Conservation (phyloP, 1,284 basidiomycete species). For the Cryptococcus sp. region DNA sequence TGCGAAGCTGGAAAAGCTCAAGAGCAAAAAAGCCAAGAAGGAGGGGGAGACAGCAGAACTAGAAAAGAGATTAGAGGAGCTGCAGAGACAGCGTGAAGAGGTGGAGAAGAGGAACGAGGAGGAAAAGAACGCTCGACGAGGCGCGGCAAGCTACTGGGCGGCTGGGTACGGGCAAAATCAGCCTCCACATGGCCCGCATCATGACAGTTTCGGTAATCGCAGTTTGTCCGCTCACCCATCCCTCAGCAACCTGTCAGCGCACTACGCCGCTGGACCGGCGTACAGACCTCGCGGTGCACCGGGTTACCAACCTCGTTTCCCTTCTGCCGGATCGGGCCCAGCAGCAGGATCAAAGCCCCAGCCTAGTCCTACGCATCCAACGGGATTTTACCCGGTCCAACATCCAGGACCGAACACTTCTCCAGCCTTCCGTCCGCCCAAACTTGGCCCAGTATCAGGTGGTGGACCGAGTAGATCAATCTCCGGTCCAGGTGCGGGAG, state of each 20-base stretch:
- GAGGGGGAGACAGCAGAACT: constrained; percentile 46
- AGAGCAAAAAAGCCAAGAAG: constrained; percentile 60
- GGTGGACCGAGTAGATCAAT: not conserved
- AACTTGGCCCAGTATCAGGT: constrained; percentile 5
- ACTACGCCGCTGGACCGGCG: constrained; percentile 26
- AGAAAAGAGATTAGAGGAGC: constrained; percentile 43
- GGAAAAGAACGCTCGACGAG: constrained; percentile 5
- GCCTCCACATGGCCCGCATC: constrained; percentile 8
- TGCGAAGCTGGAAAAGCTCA: constrained; percentile 74
- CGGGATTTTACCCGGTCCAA: constrained; percentile 25
- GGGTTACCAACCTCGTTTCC: constrained; percentile 38
- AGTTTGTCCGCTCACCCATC: constrained; percentile 32
- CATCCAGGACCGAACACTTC: constrained; percentile 24
- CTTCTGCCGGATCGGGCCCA: constrained; percentile 33
- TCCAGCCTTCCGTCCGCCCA: constrained; percentile 22
- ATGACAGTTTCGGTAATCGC: constrained; percentile 11
- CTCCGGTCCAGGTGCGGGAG: constrained; percentile 17
- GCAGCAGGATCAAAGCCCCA: not conserved
- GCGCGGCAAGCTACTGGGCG: constrained; percentile 13
- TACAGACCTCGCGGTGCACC: constrained; percentile 36
- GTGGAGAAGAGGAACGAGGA: constrained; percentile 32
- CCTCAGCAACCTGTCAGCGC: constrained; percentile 27
- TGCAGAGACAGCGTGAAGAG: constrained; percentile 42
- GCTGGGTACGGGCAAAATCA: constrained; percentile 20
- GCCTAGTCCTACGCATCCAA: constrained; percentile 19